Conservation (phyloP, 75 land plant species). For the Picea sitchensis region DNA sequence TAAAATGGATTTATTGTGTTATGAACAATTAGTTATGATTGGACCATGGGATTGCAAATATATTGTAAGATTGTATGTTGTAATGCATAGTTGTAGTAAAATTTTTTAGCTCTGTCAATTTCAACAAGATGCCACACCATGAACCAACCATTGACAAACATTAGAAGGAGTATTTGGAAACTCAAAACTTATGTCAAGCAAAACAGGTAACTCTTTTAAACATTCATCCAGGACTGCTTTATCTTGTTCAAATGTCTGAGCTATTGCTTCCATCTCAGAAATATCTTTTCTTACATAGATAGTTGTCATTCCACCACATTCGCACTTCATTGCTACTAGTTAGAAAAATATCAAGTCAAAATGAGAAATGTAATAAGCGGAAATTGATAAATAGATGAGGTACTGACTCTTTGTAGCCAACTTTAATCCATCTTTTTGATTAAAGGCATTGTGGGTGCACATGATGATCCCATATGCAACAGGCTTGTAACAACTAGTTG, state of each 20-base stretch:
- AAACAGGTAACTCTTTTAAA: conserved; percentile 13
- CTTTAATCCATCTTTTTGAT: background rate
- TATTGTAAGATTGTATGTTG: too few relatives aligned
- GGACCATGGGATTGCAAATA: too few relatives aligned
- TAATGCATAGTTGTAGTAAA: too few relatives aligned
- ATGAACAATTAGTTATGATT: too few relatives aligned
- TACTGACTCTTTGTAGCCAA: background rate
- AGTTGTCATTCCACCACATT: conserved; percentile 43
- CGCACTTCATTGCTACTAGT: conserved; percentile 21
- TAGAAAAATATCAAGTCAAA: conserved; percentile 17
- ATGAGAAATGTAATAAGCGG: too few relatives aligned
- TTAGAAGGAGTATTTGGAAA: too few relatives aligned
- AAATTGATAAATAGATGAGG: too few relatives aligned
- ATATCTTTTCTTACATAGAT: conserved; percentile 52
- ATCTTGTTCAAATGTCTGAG: conserved; percentile 62
- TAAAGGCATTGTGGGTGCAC: background rate
- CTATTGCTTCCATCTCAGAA: conserved; percentile 52
- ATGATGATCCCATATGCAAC: background rate
- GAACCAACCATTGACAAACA: too few relatives aligned
- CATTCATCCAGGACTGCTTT: conserved; percentile 34
- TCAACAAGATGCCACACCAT: too few relatives aligned
- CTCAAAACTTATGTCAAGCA: too few relatives aligned
- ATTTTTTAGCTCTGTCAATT: too few relatives aligned
- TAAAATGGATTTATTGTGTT: too few relatives aligned
- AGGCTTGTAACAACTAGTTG: background rate